Conservation (phyloP, 345 rosid genomes). For the Angophora floribunda region DNA sequence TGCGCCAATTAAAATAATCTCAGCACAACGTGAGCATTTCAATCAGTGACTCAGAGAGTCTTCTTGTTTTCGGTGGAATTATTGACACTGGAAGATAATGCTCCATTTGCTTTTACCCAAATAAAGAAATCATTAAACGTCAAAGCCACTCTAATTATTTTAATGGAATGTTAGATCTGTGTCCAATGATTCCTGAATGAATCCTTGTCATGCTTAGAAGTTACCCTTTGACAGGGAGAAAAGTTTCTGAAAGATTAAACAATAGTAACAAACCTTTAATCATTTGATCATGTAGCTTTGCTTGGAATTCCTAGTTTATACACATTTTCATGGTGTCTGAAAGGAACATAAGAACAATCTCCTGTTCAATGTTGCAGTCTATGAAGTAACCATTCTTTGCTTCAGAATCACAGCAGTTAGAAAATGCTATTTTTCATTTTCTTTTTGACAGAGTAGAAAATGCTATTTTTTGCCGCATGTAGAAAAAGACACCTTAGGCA, state of each 20-base stretch:
- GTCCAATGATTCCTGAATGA: conserved; percentile 14
- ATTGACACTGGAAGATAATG: neutral
- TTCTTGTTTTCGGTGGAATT: neutral
- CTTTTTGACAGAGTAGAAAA: neutral
- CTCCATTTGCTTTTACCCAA: neutral
- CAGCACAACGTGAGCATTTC: neutral
- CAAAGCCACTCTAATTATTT: neutral
- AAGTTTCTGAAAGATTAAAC: neutral
- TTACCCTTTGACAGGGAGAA: conserved; percentile 13
- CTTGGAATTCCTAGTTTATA: neutral
- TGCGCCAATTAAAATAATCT: neutral
- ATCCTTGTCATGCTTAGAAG: conserved; percentile 38
- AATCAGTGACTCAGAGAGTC: neutral
- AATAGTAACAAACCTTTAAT: neutral
- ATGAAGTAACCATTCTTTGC: neutral
- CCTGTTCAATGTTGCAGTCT: neutral
- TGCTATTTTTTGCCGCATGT: neutral
- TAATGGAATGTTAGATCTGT: neutral
- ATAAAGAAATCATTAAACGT: neutral
- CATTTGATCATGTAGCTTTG: conserved; percentile 4
- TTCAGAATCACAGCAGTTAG: neutral
- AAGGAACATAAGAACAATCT: neutral
- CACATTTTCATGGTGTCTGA: neutral
- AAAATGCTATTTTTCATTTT: neutral
- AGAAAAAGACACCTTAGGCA: neutral